phyloP scores from a whole-genome alignment of 176 grass and related monocot species.

The Ensete glaucum region DNA sequence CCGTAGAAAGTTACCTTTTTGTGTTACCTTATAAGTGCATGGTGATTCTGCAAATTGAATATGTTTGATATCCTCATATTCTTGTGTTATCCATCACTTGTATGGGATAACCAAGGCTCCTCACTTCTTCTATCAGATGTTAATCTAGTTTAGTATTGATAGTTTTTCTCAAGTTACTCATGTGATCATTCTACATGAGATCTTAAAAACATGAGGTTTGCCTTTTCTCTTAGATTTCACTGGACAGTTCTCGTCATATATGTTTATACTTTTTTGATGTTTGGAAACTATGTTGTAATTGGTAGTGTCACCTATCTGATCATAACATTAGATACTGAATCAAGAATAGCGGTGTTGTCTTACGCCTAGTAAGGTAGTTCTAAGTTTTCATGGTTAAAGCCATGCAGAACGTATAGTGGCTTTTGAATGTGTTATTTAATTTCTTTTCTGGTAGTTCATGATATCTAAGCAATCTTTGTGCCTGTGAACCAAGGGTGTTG shows the following conservation, averaged over 20 bases:
- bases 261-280: too few species aligned
- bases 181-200: too few species aligned
- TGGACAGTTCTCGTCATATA: too few species aligned
- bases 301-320: background rate
- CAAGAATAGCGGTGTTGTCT: background rate
- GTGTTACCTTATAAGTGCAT: background rate
- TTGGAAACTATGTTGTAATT: background rate
- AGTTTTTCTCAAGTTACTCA: background rate
- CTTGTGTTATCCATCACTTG: background rate
- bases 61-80: background rate
- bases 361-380: background rate
- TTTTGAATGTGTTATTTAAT: background rate
- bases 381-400: background rate
- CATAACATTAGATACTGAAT: background rate
- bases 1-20: conserved; percentile 7
- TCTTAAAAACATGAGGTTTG: too few species aligned
- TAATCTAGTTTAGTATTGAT: background rate
- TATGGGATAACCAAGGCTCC: too few species aligned
- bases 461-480: too few species aligned
- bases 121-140: too few species aligned
- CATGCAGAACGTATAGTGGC: background rate
- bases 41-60: background rate
- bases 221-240: too few species aligned
- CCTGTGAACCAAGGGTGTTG: too few species aligned
- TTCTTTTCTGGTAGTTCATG: background rate